phyloP scores from a whole-genome alignment of 257 asterid species.

The Solanum verrucosum region DNA sequence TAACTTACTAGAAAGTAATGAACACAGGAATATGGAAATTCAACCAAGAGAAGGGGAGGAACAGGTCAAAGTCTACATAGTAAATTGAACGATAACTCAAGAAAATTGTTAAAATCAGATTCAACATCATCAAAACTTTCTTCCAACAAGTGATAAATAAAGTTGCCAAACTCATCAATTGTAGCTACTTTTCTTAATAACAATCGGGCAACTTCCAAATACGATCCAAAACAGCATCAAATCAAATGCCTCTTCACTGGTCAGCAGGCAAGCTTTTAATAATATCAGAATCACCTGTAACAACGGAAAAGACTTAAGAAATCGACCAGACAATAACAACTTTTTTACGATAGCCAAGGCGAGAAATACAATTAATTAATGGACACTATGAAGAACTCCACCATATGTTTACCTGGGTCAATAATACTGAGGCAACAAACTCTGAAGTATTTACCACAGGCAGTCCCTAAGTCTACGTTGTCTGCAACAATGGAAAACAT shows the following conservation, averaged over 20 bases:
- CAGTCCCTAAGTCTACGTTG: slow-evolving; percentile 69
- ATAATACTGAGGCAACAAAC: slow-evolving; percentile 69
- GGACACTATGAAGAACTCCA: neutral
- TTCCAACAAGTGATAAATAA: neutral
- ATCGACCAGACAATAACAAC: neutral
- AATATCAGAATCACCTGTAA: slow-evolving; percentile 60
- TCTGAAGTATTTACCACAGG: slow-evolving; percentile 61
- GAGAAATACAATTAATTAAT: neutral
- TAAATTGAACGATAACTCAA: neutral
- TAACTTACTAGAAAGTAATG: neutral
- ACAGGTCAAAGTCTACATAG: neutral
- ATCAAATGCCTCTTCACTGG: slow-evolving; percentile 21
- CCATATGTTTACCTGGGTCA: slow-evolving; percentile 39
- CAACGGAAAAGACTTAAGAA: neutral
- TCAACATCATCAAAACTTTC: neutral
- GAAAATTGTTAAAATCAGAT: neutral
- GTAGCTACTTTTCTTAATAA: neutral
- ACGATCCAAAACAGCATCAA: neutral
- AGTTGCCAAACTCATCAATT: neutral
- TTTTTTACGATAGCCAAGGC: neutral
- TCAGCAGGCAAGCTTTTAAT: slow-evolving; percentile 45
- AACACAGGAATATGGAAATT: neutral
- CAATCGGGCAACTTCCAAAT: neutral
- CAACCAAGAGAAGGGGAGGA: neutral
- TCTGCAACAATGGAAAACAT: slow-evolving; percentile 21